A percentile compares a stretch with the other conserved stretches of the same genome.
These are phyloP conservation scores for Phytophthora cryptogea DNA, from an alignment of 352 stramenopile genomes.

Conservation along the genomic window DNA sequence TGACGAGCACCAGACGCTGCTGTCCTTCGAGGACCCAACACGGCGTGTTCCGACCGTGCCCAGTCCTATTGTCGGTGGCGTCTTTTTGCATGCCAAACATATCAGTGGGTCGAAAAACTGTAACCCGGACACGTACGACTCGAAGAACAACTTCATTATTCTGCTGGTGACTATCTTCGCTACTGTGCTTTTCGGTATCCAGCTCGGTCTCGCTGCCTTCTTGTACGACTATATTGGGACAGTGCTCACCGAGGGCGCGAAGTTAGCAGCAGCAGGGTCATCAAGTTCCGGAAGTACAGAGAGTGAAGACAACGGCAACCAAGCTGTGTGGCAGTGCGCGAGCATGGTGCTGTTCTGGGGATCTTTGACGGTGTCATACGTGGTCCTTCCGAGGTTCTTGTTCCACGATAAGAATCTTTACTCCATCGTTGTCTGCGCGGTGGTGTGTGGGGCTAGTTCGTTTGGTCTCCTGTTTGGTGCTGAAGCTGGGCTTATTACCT, in stretches of 20 bases:
- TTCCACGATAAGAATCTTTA: conserved; percentile 81
- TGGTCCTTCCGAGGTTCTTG: conserved; percentile 75
- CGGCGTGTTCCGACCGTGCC: conserved; percentile 77
- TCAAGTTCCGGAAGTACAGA: conserved; percentile 21
- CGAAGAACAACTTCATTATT: conserved; percentile 85
- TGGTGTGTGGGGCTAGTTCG: conserved; percentile 67
- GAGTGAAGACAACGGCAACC: conserved; percentile 21
- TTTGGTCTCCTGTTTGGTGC: conserved; percentile 72
- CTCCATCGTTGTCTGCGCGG: conserved; percentile 70
- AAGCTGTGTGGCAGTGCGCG: conserved; percentile 61
- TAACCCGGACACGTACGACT: conserved; percentile 84
- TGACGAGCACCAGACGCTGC: conserved; percentile 65
- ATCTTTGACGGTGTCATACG: conserved; percentile 72
- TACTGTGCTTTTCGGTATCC: conserved; percentile 77
- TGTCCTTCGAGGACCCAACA: conserved; percentile 75
- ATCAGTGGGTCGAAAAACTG: conserved; percentile 70
- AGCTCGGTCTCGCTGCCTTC: conserved; percentile 78
- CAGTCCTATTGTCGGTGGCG: conserved; percentile 79
- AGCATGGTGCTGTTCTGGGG: conserved; percentile 81
- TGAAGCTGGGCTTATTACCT: conserved; percentile 54
- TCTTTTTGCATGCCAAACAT: conserved; percentile 83
- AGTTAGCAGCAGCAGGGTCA: conserved; percentile 14
- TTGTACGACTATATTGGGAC: conserved; percentile 80
- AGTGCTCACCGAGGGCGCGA: conserved; percentile 41
- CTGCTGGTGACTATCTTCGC: conserved; percentile 82